Evolutionary conservation across 805 yeast genomes (phyloP).

Genomic region (Millerozyma acaciae): DNA sequence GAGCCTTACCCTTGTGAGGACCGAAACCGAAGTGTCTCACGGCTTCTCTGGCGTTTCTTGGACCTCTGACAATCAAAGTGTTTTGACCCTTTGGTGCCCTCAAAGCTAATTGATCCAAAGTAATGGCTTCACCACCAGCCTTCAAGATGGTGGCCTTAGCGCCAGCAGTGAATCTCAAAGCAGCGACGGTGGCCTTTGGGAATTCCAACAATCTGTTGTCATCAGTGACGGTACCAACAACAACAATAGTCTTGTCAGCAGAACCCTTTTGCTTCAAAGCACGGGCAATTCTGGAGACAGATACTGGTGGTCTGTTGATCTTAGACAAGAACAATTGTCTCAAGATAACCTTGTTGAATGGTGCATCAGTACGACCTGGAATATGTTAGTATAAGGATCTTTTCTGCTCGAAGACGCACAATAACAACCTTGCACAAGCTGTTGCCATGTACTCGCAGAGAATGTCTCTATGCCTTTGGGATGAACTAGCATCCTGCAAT

Average conservation of each 20-base stretch:
- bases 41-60: conserved; percentile 98
- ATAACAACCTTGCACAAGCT: conserved; percentile 7
- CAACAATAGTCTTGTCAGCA: conserved; percentile 88
- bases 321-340: conserved; percentile 94
- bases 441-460: conserved; percentile 36
- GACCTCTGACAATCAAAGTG: conserved; percentile 98
- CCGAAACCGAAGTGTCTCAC: conserved; percentile 99
- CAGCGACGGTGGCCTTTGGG: conserved; percentile 98
- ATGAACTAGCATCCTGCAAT: background rate
- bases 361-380: conserved; percentile 95
- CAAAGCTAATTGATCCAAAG: conserved; percentile 97
- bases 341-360: conserved; percentile 97
- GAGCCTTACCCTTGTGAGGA: conserved; percentile 99
- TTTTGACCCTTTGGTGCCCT: conserved; percentile 99
- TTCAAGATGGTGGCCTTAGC: conserved; percentile 96
- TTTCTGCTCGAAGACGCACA: conserved; percentile 47
- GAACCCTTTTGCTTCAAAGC: conserved; percentile 81
- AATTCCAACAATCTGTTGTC: conserved; percentile 89
- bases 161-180: conserved; percentile 98
- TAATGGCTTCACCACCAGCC: conserved; percentile 99
- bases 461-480: conserved; percentile 3
- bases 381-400: conserved; percentile 29
- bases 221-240: conserved; percentile 99
- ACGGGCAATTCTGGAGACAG: conserved; percentile 85
- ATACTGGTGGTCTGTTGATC: conserved; percentile 99